Base-by-base conservation (phyloP, 306 rosid genomes). In the Cicer chorassanicum region DNA sequence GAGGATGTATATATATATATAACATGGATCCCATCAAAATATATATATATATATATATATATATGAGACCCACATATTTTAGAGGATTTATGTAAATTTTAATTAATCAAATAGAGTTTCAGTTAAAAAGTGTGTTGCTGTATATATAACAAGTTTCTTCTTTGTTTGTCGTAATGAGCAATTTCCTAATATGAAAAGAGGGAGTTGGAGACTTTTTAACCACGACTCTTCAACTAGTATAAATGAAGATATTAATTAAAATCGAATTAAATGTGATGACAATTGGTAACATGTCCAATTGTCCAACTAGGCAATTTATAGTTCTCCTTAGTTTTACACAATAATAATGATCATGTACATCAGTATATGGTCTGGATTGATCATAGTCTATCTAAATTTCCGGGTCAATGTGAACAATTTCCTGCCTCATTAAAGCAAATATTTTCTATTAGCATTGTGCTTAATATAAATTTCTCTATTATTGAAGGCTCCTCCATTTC, bases 351-450 rank as follows among this genome's bases (percentile, higher is more conserved):
- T 34, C n/a, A 19, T 55, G 15, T 13, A 49, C 54, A 49, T n/a
- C 15, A 48, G 42, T 34, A 60, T 60, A 60, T 34, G 43, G 65
- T 60, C 65, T 60, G 16, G 19, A 60, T 60, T 60, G 43, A 60
- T 9, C 66, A 13, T 50, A n/a, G 6, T 60, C 6, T 18, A 60
- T 60, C 66, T 60, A 36, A 60, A 34, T 34, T 60, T 60, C 66
- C 66, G 66, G 66, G 66, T 60, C 66, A 60, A 60, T 34, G 44
- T 34, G 19, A 60, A 13, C 1, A 60, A 60, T 60, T 60, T 60
- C 66, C 8, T 34, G 9, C 36, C 18, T 60, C 66, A 34, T 60
- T 13, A 60, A 60, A 60, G 66, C 65, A 29, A 36, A 14, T 8
- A 1, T 6, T 50, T 13, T 13, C 56, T 50, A 16, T 50, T n/a